Evolutionary conservation across 1,284 basidiomycete genomes (phyloP).

Genomic region (Butyriboletus regius): DNA sequence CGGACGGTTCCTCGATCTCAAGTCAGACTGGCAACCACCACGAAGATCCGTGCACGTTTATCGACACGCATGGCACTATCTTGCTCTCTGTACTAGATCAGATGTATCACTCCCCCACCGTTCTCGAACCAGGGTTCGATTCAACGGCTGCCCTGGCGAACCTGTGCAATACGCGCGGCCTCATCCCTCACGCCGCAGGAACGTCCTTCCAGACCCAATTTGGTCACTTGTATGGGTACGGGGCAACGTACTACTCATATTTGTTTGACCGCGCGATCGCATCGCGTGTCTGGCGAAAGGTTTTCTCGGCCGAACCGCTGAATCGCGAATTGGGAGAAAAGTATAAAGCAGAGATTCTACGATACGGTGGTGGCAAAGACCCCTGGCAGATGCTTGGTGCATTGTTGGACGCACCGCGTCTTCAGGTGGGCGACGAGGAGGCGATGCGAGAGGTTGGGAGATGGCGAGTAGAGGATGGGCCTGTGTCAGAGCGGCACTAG

Average conservation of each 20-base stretch:
- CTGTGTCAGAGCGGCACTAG: slow-evolving; percentile 46
- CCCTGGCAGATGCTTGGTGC: slow-evolving; percentile 89
- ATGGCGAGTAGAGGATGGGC: slow-evolving; percentile 75
- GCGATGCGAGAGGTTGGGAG: slow-evolving; percentile 85
- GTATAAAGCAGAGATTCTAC: slow-evolving; percentile 71
- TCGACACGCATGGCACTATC: slow-evolving; percentile 88
- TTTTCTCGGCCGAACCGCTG: slow-evolving; percentile 66
- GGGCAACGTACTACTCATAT: slow-evolving; percentile 96
- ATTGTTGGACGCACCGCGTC: slow-evolving; percentile 57
- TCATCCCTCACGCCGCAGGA: slow-evolving; percentile 73
- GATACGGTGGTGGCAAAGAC: slow-evolving; percentile 82
- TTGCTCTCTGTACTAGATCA: slow-evolving; percentile 87
- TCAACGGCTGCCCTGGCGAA: slow-evolving; percentile 62
- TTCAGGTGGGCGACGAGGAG: slow-evolving; percentile 63
- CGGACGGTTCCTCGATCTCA: slow-evolving; percentile 38
- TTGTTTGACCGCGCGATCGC: slow-evolving; percentile 94
- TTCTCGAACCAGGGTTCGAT: slow-evolving; percentile 54
- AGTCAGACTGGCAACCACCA: slow-evolving; percentile 52
- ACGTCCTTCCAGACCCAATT: slow-evolving; percentile 94
- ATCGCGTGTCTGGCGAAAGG: slow-evolving; percentile 73
- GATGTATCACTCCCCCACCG: slow-evolving; percentile 71
- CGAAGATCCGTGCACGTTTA: slow-evolving; percentile 64
- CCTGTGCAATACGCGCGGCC: slow-evolving; percentile 62
- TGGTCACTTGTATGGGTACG: slow-evolving; percentile 91
- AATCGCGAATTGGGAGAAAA: slow-evolving; percentile 64